Conservation (phyloP, 805 yeast species). For the Suhomyces emberorum region DNA sequence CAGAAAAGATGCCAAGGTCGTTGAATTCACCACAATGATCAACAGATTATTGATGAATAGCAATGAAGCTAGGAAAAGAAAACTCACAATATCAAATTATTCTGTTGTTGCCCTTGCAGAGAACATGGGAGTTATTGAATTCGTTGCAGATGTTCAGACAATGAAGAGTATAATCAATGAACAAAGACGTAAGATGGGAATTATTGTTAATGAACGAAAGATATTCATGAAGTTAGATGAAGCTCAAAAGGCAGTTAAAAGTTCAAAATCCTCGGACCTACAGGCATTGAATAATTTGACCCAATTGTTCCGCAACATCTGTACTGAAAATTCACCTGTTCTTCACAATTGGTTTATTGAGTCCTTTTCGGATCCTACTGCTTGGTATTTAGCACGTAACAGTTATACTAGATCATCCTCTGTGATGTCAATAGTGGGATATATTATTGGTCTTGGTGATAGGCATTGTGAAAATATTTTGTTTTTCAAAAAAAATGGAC, state of each 20-base stretch:
- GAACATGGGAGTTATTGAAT: slow-evolving; percentile 85
- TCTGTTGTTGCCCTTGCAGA: slow-evolving; percentile 87
- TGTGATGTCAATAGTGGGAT: slow-evolving; percentile 97
- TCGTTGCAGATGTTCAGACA: slow-evolving; percentile 76
- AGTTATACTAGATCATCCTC: slow-evolving; percentile 77
- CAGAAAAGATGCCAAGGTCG: slow-evolving; percentile 89
- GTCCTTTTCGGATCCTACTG: slow-evolving; percentile 81
- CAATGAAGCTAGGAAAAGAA: slow-evolving; percentile 70
- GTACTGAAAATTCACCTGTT: slow-evolving; percentile 57
- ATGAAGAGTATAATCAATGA: slow-evolving; percentile 51
- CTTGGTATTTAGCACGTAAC: slow-evolving; percentile 81
- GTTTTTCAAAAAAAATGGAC: slow-evolving; percentile 69
- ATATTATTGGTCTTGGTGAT: slow-evolving; percentile 91
- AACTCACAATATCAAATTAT: slow-evolving; percentile 70
- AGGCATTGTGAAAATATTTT: slow-evolving; percentile 92
- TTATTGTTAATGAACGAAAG: slow-evolving; percentile 20
- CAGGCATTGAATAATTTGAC: slow-evolving; percentile 16
- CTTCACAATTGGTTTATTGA: slow-evolving; percentile 85
- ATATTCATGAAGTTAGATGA: slow-evolving; percentile 22
- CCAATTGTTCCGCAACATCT: slow-evolving; percentile 21
- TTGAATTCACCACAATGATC: slow-evolving; percentile 86
- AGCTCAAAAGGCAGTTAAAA: slow-evolving; percentile 19
- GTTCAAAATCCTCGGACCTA: slow-evolving; percentile 13
- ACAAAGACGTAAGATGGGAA: slow-evolving; percentile 20
- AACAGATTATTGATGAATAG: slow-evolving; percentile 67